These are phyloP conservation scores for Lachnellula subtilissima DNA, from an alignment of 2,329 filamentous ascomycete species.

Conservation along the genomic window DNA sequence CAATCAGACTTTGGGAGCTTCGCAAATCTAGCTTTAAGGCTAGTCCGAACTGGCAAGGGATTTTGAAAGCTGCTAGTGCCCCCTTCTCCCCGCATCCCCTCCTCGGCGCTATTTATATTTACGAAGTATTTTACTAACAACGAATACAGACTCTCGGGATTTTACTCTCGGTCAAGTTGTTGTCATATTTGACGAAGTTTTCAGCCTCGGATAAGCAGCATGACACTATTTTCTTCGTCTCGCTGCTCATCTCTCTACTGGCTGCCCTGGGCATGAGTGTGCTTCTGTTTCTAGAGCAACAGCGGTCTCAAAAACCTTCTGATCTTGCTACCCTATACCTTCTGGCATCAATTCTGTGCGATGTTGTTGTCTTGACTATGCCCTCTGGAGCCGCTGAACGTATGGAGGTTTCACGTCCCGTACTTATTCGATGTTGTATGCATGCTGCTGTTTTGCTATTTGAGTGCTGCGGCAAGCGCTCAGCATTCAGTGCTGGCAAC, in stretches of 20 bases:
- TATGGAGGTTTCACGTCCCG: not conserved
- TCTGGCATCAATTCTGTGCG: conserved; percentile 13
- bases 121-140: not conserved
- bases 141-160: conserved; percentile 1
- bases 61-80: conserved; percentile 3
- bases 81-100: not conserved
- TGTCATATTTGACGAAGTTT: not conserved
- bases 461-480: conserved; percentile 8
- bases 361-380: conserved; percentile 7
- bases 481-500: not conserved
- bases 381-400: not conserved
- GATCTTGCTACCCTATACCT: conserved; percentile 16
- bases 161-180: not conserved
- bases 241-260: conserved; percentile 9
- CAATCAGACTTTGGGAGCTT: conserved; percentile 3
- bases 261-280: conserved; percentile 15
- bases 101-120: not conserved
- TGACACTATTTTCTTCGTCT: conserved; percentile 1
- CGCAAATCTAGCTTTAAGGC: not conserved
- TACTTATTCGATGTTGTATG: conserved; percentile 4
- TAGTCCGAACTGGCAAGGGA: conserved; percentile 1
- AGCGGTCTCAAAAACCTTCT: conserved; percentile 10
- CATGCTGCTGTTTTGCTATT: conserved; percentile 12
- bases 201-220: not conserved
- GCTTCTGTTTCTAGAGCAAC: conserved; percentile 14